These are phyloP conservation scores for Pestalotiopsis sp. DNA, from an alignment of 2,329 filamentous ascomycete species.

Conservation along the genomic window DNA sequence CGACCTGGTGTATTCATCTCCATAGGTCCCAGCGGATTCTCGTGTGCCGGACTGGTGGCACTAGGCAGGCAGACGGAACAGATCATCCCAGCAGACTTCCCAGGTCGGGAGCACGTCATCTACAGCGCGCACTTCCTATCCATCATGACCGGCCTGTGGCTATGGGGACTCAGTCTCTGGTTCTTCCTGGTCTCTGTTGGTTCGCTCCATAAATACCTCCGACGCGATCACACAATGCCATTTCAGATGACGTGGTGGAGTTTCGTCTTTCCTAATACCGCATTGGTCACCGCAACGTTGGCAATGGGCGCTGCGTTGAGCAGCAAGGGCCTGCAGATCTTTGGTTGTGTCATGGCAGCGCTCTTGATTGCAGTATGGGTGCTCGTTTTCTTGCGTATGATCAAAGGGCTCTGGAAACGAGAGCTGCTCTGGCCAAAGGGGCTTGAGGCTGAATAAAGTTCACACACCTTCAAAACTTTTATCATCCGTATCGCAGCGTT, in stretches of 20 bases:
- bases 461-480: too few species aligned
- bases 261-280: constrained; percentile 82
- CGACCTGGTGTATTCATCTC: constrained; percentile 84
- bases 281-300: constrained; percentile 73
- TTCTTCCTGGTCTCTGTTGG: constrained; percentile 82
- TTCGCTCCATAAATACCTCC: constrained; percentile 70
- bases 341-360: constrained; percentile 69
- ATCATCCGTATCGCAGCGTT: too few species aligned
- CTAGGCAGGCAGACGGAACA: constrained; percentile 44
- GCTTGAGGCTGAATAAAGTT: not conserved
- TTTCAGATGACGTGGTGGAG: constrained; percentile 89
- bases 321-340: constrained; percentile 61
- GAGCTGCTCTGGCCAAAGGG: constrained; percentile 80
- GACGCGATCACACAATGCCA: constrained; percentile 58
- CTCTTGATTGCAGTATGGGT: constrained; percentile 68
- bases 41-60: constrained; percentile 48
- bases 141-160: constrained; percentile 71
- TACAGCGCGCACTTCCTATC: constrained; percentile 49
- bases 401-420: constrained; percentile 64
- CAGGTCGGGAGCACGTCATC: constrained; percentile 42
- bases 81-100: constrained; percentile 45
- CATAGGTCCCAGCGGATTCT: constrained; percentile 72
- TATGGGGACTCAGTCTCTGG: constrained; percentile 83
- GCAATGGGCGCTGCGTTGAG: constrained; percentile 66
- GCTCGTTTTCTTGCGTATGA: constrained; percentile 69